Conservation (phyloP, 2,329 filamentous ascomycete genomes). For the Cytospora schulzeri region DNA sequence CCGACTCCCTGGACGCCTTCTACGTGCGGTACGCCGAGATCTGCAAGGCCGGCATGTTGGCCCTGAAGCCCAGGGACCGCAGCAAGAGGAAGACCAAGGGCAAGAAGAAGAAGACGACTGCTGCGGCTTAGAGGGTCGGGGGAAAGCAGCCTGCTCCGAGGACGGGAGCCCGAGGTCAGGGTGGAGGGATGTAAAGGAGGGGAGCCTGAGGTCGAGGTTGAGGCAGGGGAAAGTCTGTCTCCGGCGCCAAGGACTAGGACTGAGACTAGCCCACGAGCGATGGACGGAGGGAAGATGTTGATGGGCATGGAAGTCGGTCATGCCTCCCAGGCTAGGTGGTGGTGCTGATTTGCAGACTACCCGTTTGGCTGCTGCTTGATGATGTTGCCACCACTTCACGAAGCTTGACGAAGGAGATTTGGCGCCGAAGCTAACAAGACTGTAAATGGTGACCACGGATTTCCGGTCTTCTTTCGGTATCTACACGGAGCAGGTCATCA, state of each 20-base stretch:
- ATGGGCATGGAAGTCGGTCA: background rate
- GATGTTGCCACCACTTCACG: background rate
- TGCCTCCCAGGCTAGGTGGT: background rate
- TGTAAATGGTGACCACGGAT: background rate
- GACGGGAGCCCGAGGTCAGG: background rate
- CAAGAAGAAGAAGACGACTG: constrained; percentile 64
- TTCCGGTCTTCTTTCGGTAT: background rate
- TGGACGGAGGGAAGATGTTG: background rate
- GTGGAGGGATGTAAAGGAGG: constrained; percentile 5
- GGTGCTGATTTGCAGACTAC: background rate
- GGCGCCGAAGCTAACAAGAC: background rate
- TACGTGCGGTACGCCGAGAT: constrained; percentile 85
- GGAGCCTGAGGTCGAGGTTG: background rate
- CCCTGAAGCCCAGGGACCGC: constrained; percentile 89
- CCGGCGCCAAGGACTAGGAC: background rate
- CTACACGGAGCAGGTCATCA: background rate
- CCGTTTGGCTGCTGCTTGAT: background rate
- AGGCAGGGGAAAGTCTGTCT: background rate
- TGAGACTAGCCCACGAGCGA: background rate
- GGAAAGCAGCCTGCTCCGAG: background rate
- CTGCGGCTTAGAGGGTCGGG: constrained; percentile 23
- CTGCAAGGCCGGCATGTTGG: constrained; percentile 86
- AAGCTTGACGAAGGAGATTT: background rate
- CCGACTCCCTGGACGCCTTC: constrained; percentile 76
- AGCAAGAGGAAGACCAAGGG: constrained; percentile 84